A percentile compares a stretch with the other conserved stretches of the same genome.
Evolutionary conservation across 495 filamentous ascomycete species (phyloP).

Genomic region (Parathielavia appendiculata): DNA sequence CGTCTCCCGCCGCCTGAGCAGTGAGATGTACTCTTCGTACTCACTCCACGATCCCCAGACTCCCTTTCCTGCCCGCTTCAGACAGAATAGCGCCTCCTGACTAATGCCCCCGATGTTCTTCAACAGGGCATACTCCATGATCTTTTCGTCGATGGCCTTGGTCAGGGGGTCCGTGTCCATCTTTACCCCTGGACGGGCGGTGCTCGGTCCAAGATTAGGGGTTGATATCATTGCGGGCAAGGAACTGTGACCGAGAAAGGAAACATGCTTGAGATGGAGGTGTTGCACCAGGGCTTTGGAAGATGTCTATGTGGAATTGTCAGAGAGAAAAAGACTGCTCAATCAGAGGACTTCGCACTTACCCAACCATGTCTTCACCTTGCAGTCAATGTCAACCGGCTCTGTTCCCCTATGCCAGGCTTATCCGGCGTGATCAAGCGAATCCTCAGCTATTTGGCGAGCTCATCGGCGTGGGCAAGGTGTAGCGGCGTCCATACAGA

Average conservation of each 20-base stretch:
- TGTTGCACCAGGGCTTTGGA: neutral
- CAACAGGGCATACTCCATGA: constrained; percentile 2
- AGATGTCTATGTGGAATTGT: neutral
- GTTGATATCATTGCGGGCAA: neutral
- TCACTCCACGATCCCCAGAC: neutral
- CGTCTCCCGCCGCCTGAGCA: neutral
- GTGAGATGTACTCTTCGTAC: neutral
- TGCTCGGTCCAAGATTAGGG: neutral
- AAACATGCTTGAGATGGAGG: neutral
- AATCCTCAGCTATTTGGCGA: neutral
- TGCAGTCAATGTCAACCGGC: neutral
- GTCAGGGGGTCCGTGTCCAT: neutral
- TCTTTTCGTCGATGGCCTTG: neutral
- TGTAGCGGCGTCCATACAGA: neutral
- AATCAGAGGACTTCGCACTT: no score
- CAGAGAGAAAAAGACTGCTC: neutral
- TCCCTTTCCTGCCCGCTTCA: neutral
- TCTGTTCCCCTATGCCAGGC: neutral
- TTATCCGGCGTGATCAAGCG: neutral
- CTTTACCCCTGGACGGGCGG: neutral
- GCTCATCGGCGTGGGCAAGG: neutral
- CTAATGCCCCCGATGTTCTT: neutral
- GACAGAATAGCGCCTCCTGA: neutral
- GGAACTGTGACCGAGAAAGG: constrained; percentile 1
- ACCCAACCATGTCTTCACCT: neutral